These are phyloP conservation scores for Rhizopogon sp. DNA, from an alignment of 768 basidiomycete species.

Conservation along the genomic window DNA sequence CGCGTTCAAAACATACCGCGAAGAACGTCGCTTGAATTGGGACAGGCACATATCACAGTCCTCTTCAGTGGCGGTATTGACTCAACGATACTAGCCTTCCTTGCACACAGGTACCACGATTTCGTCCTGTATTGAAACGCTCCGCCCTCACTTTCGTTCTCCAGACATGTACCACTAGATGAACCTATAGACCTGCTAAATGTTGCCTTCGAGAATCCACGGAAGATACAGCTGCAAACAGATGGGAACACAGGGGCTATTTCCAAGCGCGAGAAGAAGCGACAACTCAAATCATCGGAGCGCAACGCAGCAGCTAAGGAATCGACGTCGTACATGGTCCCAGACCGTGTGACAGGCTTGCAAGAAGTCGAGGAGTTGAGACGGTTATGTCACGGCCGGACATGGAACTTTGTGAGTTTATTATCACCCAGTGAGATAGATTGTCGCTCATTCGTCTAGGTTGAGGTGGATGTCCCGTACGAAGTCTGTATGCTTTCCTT, in stretches of 20 bases:
- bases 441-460: slow-evolving; percentile 34
- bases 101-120: slow-evolving; percentile 63
- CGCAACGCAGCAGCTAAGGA: slow-evolving; percentile 3
- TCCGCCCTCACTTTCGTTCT: background rate
- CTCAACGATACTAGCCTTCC: slow-evolving; percentile 74
- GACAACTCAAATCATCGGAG: slow-evolving; percentile 9
- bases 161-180: slow-evolving; percentile 62
- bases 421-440: background rate
- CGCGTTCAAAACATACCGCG: slow-evolving; percentile 67
- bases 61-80: slow-evolving; percentile 98
- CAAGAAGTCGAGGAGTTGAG: slow-evolving; percentile 75
- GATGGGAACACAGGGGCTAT: slow-evolving; percentile 42
- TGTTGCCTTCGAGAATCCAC: slow-evolving; percentile 95
- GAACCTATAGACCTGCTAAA: slow-evolving; percentile 93
- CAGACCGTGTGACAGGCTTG: slow-evolving; percentile 82
- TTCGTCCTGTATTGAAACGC: background rate
- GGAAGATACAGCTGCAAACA: slow-evolving; percentile 51
- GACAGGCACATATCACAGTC: slow-evolving; percentile 64
- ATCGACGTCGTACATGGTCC: slow-evolving; percentile 61
- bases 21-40: slow-evolving; percentile 26
- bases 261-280: slow-evolving; percentile 40
- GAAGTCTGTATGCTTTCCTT: slow-evolving; percentile 37
- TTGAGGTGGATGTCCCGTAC: slow-evolving; percentile 84
- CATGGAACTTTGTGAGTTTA: slow-evolving; percentile 80
- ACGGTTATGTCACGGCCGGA: slow-evolving; percentile 67